Base-by-base conservation (phyloP, 192 early-diverging fungal species). In the Gryganskiella cystojenkinii region DNA sequence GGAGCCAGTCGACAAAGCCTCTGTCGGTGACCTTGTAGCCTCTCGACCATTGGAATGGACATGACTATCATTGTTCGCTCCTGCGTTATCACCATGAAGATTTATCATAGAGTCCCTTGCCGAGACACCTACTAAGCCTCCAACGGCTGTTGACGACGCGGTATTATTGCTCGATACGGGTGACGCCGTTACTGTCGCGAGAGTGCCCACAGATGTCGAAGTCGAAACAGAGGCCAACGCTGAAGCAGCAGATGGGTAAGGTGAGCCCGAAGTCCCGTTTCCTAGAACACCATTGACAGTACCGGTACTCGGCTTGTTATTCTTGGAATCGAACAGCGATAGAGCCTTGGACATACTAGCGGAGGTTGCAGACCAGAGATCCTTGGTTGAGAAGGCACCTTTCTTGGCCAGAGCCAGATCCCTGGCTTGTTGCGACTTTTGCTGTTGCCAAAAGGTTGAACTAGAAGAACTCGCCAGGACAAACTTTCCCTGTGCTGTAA, bases 281-380 rank as follows among this genome's bases (percentile, higher is more conserved):
- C 60, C 61, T 35, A 51, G 57, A 13, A 44, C 40, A 0, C 1
- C 30, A 22, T 40, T 40, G 37, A 13, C 13, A 9, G 37, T 13
- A 22, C 46, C 43, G 7, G 34, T 24, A 10, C 34, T 24, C 17
- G 31, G 37, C 14, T 46, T 61, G 22, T 20, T 69, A 28, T 78
- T 78, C 10, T 52, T 56, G 1, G 74, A 69, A 17, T 78, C 74
- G 47, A 78, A 78, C 2, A 78, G 37, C 2, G 74, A 63, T 0
- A 78, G 55, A 2, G 74, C 74, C 30, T 78, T 78, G 0, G 74
- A 78, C 74, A 78, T 78, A 27, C 74, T 54, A 5, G 74, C 74
- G 14, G 74, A 78, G 17, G 74, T 78, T 2, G 74, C 74, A 7
- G 74, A 78, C 74, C 74, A 78, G n/a, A 78, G 55, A 31, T 78